Evolutionary conservation across 129 eudicot species (phyloP).

Genomic region (Saussurea involucrata): DNA sequence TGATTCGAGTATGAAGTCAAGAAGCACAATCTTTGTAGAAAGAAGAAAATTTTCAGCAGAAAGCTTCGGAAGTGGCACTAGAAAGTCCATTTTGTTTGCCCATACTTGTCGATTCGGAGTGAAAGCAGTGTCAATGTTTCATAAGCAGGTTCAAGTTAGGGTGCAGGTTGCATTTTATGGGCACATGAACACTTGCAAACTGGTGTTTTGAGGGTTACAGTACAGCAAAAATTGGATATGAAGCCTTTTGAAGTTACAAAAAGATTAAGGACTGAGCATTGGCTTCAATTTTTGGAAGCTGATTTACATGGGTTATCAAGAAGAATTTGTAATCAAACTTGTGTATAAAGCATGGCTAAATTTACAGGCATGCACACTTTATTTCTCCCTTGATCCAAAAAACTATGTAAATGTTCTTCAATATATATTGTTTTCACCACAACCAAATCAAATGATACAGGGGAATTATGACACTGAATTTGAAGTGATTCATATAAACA

Average conservation of each 20-base stretch:
- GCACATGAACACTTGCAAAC: slow-evolving; percentile 30
- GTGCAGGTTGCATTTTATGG: slow-evolving; percentile 20
- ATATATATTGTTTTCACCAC: not conserved
- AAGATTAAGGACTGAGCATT: not conserved
- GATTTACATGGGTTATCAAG: not conserved
- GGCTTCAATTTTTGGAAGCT: not conserved
- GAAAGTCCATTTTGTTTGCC: slow-evolving; percentile 26
- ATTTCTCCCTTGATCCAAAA: not conserved
- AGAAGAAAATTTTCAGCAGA: slow-evolving; percentile 30
- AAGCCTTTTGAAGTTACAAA: slow-evolving; percentile 26
- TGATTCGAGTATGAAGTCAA: slow-evolving; percentile 18
- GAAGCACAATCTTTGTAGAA: slow-evolving; percentile 35
- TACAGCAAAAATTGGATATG: not conserved
- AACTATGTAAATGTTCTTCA: slow-evolving; percentile 9
- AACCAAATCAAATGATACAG: not conserved
- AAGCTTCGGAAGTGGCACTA: slow-evolving; percentile 21
- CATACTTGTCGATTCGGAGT: slow-evolving; percentile 45
- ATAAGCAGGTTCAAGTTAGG: slow-evolving; percentile 23
- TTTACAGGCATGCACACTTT: slow-evolving; percentile 18
- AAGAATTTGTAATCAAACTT: not conserved
- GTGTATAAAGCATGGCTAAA: slow-evolving; percentile 17
- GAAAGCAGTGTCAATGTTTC: slow-evolving; percentile 24
- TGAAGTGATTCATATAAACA: no score
- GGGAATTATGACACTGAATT: no score
- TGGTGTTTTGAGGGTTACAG: slow-evolving; percentile 42